Evolutionary conservation across 2,329 filamentous ascomycete species (phyloP).

Genomic region (Trichoderma brevicompactum): DNA sequence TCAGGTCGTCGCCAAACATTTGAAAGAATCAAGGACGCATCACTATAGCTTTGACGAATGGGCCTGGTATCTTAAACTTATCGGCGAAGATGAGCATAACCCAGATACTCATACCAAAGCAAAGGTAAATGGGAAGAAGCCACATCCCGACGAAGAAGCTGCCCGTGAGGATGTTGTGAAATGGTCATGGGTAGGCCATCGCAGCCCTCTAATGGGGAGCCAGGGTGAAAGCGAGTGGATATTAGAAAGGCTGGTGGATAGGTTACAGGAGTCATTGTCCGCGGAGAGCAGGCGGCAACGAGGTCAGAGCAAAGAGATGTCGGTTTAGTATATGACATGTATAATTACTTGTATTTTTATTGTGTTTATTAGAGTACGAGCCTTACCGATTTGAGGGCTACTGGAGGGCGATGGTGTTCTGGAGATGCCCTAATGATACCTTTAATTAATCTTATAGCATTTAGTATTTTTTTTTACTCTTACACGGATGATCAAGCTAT

Average conservation of each 20-base stretch:
- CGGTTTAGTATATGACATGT: not conserved
- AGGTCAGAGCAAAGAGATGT: not conserved
- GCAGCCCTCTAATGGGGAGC: constrained; percentile 21
- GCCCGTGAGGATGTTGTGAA: not conserved
- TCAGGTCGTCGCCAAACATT: constrained; percentile 2
- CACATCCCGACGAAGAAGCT: not conserved
- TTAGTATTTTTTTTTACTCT: too few species aligned
- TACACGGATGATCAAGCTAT: too few species aligned
- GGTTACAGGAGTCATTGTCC: constrained; percentile 19
- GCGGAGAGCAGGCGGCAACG: constrained; percentile 13
- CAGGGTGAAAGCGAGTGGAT: constrained; percentile 27
- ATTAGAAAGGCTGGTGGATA: constrained; percentile 13
- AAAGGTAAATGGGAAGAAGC: not conserved
- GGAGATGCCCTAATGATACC: too few species aligned
- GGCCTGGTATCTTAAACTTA: constrained; percentile 78
- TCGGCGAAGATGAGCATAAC: constrained; percentile 25
- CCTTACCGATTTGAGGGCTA: too few species aligned
- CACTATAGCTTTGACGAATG: constrained; percentile 83
- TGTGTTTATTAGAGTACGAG: too few species aligned
- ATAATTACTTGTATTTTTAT: too few species aligned
- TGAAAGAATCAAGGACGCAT: constrained; percentile 41
- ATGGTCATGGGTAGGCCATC: constrained; percentile 27
- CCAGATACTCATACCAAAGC: constrained; percentile 2
- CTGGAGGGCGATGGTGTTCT: too few species aligned
- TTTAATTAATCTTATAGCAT: too few species aligned